A percentile compares a stretch with the other conserved stretches of the same genome.
Conservation (phyloP, 768 basidiomycete species). For the Hypsizygus marmoreus region DNA sequence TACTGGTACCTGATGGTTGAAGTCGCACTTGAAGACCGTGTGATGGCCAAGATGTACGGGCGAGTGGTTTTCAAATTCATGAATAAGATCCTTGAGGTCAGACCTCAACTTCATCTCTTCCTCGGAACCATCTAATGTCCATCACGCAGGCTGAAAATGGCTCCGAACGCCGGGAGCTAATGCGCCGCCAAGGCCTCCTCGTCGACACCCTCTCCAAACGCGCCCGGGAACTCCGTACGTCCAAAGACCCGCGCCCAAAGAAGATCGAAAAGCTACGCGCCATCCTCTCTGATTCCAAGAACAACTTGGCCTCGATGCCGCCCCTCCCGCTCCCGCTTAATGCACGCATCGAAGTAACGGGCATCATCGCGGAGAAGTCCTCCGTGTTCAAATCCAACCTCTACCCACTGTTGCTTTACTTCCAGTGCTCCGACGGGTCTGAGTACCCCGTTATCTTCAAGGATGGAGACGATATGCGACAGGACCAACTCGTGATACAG, state of each 20-base stretch:
- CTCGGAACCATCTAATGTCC: neutral
- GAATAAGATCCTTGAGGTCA: constrained; percentile 85
- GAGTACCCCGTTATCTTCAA: constrained; percentile 98
- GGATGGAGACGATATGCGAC: constrained; percentile 97
- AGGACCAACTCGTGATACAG: constrained; percentile 97
- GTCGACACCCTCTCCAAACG: constrained; percentile 84
- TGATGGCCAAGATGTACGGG: constrained; percentile 92
- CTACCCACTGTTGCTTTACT: constrained; percentile 87
- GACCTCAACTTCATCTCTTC: constrained; percentile 13
- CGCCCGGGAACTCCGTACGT: constrained; percentile 83
- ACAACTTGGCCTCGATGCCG: constrained; percentile 75
- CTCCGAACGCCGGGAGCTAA: constrained; percentile 79
- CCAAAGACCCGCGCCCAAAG: constrained; percentile 93
- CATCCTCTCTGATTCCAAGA: constrained; percentile 82
- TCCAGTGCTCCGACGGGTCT: constrained; percentile 80
- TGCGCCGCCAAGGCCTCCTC: constrained; percentile 89
- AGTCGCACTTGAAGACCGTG: constrained; percentile 81
- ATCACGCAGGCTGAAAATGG: constrained; percentile 66
- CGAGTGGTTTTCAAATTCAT: constrained; percentile 89
- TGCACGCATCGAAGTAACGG: constrained; percentile 80
- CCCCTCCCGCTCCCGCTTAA: constrained; percentile 90
- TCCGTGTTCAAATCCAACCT: constrained; percentile 98
- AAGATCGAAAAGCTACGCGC: constrained; percentile 96
- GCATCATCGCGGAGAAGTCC: constrained; percentile 89
- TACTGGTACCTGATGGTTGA: constrained; percentile 99